Conservation (phyloP, 208 protist genomes). For the Wallacemonas sp. region DNA sequence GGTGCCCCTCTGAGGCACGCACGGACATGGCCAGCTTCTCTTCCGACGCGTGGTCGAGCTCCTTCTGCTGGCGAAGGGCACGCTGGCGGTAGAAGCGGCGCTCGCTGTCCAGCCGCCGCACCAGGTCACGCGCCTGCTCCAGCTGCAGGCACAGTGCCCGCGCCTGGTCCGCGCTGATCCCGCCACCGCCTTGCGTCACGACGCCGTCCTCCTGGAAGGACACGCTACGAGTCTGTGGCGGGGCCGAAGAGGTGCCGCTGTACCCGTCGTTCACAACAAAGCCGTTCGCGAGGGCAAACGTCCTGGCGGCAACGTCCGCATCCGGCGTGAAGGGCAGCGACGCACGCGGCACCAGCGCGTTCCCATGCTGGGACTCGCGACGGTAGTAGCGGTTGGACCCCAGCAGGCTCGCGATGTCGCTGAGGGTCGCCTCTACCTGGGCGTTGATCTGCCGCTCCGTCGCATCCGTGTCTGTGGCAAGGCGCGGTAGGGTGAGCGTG, state of each 20-base stretch:
- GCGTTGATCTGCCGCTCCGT: constrained; percentile 3
- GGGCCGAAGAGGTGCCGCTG: neutral
- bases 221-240: neutral
- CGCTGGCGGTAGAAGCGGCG: constrained; percentile 33
- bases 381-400: constrained; percentile 14
- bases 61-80: constrained; percentile 26
- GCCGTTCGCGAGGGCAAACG: neutral
- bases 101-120: constrained; percentile 66
- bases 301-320: neutral
- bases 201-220: constrained; percentile 1
- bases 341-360: neutral
- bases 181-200: neutral
- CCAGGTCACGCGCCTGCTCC: constrained; percentile 35
- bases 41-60: constrained; percentile 20
- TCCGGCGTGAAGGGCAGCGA: constrained; percentile 7
- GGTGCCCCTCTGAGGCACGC: constrained; percentile 31
- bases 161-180: constrained; percentile 3
- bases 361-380: neutral
- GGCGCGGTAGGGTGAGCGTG: neutral
- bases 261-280: neutral
- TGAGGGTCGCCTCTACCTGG: neutral
- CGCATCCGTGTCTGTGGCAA: constrained; percentile 5
- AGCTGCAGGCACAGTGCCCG: constrained; percentile 29
- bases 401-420: constrained; percentile 6
- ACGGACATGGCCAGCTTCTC: constrained; percentile 26